Evolutionary conservation across 371 early-diverging fungal species (phyloP).

Genomic region (Mucor saturninus): DNA sequence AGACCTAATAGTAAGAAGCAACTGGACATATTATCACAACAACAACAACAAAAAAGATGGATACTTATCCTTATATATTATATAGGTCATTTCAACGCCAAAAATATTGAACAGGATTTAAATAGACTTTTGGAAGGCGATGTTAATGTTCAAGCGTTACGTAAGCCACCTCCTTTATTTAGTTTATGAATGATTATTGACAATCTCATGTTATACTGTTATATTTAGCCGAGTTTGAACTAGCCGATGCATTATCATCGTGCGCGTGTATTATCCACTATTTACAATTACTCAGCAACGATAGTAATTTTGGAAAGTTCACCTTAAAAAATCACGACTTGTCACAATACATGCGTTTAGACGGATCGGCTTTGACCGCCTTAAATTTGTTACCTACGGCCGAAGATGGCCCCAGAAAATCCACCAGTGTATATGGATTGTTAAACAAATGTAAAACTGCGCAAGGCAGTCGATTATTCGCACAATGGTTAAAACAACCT

Average conservation of each 20-base stretch:
- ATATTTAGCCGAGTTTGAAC: slow-evolving; percentile 78
- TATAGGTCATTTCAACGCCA: slow-evolving; percentile 60
- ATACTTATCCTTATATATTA: neutral
- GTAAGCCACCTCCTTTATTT: slow-evolving; percentile 45
- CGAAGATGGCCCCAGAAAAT: slow-evolving; percentile 79
- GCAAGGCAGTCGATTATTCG: slow-evolving; percentile 87
- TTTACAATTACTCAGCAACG: slow-evolving; percentile 72
- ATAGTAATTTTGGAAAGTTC: slow-evolving; percentile 78
- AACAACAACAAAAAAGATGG: too few relatives aligned
- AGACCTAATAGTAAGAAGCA: slow-evolving; percentile 44
- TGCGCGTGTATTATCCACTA: slow-evolving; percentile 83
- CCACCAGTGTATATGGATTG: slow-evolving; percentile 84
- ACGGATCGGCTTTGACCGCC: slow-evolving; percentile 88
- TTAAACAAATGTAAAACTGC: slow-evolving; percentile 91
- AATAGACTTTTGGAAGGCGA: slow-evolving; percentile 78
- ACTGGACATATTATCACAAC: too few relatives aligned
- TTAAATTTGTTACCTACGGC: slow-evolving; percentile 85
- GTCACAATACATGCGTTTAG: slow-evolving; percentile 91
- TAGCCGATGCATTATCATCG: slow-evolving; percentile 79
- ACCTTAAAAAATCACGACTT: slow-evolving; percentile 74
- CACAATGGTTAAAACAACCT: slow-evolving; percentile 96
- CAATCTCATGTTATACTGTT: neutral
- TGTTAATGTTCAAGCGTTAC: slow-evolving; percentile 66
- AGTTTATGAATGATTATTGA: neutral
- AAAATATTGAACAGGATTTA: slow-evolving; percentile 87